Percentiles rank a stretch among this genome's conserved stretches.
Evolutionary conservation across 2,329 filamentous ascomycete species (phyloP).

Genomic region (Corynespora cassiicola): DNA sequence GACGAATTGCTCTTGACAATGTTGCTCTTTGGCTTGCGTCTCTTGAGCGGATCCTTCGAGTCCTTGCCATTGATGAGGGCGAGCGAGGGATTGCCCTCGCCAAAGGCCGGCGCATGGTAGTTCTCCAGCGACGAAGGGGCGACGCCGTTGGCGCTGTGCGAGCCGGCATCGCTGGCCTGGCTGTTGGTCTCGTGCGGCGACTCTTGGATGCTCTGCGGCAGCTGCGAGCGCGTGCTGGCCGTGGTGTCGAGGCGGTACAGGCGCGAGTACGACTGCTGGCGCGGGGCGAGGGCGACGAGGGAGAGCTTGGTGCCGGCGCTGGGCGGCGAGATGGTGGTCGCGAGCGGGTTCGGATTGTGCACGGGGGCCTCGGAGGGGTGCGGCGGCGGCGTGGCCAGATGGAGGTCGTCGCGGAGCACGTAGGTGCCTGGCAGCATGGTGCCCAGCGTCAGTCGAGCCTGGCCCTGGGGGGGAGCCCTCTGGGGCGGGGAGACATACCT

Average conservation of each 20-base stretch:
- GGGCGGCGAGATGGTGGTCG: slow-evolving; percentile 83
- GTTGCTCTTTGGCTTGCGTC: slow-evolving; percentile 95
- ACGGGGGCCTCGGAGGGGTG: slow-evolving; percentile 93
- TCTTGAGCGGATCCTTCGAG: slow-evolving; percentile 70
- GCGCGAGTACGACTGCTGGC: slow-evolving; percentile 49
- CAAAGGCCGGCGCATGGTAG: slow-evolving; percentile 71
- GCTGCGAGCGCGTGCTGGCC: slow-evolving; percentile 48
- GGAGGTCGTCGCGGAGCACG: slow-evolving; percentile 85
- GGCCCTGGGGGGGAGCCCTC: slow-evolving; percentile 2
- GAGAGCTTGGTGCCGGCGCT: slow-evolving; percentile 86
- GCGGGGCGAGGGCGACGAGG: slow-evolving; percentile 71
- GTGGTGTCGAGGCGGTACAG: slow-evolving; percentile 50
- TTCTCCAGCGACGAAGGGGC: slow-evolving; percentile 36
- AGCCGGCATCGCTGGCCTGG: slow-evolving; percentile 54
- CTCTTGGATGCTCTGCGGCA: slow-evolving; percentile 57
- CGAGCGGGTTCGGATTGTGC: slow-evolving; percentile 87
- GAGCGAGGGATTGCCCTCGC: slow-evolving; percentile 82
- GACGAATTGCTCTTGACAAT: slow-evolving; percentile 98
- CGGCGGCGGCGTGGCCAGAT: slow-evolving; percentile 90
- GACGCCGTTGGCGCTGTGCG: slow-evolving; percentile 46
- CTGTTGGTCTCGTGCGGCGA: slow-evolving; percentile 51
- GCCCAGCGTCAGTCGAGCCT: slow-evolving; percentile 27
- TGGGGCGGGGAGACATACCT: slow-evolving; percentile 64
- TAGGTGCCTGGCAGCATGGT: slow-evolving; percentile 77
- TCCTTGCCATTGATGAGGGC: slow-evolving; percentile 68